phyloP scores from a whole-genome alignment of 202 grass and related monocot genomes.

The Setaria italica region DNA sequence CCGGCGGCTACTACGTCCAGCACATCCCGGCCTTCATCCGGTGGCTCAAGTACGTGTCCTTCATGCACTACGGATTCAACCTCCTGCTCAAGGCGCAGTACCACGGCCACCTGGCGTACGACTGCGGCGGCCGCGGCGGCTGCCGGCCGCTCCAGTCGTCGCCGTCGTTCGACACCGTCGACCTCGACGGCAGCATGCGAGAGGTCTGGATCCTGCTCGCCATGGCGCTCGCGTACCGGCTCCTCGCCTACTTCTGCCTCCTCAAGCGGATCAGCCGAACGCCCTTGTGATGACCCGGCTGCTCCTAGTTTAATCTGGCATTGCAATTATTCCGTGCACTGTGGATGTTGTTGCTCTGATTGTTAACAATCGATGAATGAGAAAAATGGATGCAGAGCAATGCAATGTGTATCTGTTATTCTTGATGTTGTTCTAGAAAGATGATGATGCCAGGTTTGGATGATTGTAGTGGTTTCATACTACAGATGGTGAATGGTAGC shows the following conservation, averaged over 20 bases:
- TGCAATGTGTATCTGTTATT: neutral
- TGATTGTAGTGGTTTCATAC: neutral
- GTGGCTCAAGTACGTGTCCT: conserved; percentile 91
- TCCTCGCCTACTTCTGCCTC: conserved; percentile 83
- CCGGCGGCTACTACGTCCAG: conserved; percentile 90
- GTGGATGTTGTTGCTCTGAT: neutral
- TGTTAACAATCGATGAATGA: neutral
- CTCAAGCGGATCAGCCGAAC: conserved; percentile 65
- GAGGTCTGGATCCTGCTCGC: conserved; percentile 78
- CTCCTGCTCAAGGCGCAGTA: conserved; percentile 92
- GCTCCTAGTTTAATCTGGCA: neutral
- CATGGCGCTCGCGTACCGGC: conserved; percentile 80
- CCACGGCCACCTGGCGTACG: conserved; percentile 69
- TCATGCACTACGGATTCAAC: conserved; percentile 95
- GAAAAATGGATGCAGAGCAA: neutral
- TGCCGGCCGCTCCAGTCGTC: conserved; percentile 77
- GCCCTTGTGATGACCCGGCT: conserved; percentile 48
- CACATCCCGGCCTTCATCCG: conserved; percentile 84
- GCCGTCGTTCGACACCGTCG: conserved; percentile 80
- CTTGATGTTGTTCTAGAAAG: neutral
- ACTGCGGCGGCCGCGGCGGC: conserved; percentile 60
- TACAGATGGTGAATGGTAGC: neutral
- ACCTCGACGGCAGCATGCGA: conserved; percentile 63
- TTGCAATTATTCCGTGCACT: no score
- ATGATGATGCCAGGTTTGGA: neutral